These are phyloP conservation scores for Metschnikowia dekortorum DNA, from an alignment of 805 yeast species.

Conservation along the genomic window DNA sequence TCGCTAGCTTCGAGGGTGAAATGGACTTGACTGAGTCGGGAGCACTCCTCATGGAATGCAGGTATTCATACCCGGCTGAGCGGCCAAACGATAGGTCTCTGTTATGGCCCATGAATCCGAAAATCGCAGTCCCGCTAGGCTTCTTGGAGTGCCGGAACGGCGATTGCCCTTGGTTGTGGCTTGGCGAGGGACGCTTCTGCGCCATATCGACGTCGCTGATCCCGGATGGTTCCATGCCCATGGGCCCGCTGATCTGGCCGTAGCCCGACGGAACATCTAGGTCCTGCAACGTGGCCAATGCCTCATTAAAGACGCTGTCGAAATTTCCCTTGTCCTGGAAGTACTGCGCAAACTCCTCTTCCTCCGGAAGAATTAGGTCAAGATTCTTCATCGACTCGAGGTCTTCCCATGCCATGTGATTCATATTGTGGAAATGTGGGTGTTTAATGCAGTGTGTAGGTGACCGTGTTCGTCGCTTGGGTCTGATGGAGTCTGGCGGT, in stretches of 20 bases:
- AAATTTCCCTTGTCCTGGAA: conserved; percentile 44
- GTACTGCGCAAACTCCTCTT: conserved; percentile 50
- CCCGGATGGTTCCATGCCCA: conserved; percentile 1
- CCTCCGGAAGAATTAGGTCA: conserved; percentile 17
- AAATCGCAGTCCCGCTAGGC: conserved; percentile 75
- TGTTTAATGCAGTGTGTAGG: neutral
- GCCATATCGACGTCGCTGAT: neutral
- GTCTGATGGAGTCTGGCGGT: no score
- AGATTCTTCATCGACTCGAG: conserved; percentile 16
- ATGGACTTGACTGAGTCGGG: conserved; percentile 19
- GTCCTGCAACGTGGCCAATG: conserved; percentile 54
- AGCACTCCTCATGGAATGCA: conserved; percentile 19
- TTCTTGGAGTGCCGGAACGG: conserved; percentile 48
- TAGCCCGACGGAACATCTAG: conserved; percentile 57
- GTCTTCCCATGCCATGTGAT: conserved; percentile 28
- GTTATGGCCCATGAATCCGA: conserved; percentile 65
- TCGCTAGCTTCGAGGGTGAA: conserved; percentile 25
- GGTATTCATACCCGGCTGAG: conserved; percentile 17
- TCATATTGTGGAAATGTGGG: conserved; percentile 13
- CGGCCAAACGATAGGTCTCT: conserved; percentile 62
- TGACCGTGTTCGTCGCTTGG: no score
- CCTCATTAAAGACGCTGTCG: conserved; percentile 53
- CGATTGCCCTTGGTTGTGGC: conserved; percentile 13
- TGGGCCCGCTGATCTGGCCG: conserved; percentile 11
- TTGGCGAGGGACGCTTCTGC: conserved; percentile 7